phyloP scores from a whole-genome alignment of 2,329 filamentous ascomycete species.

The Graphilbum fragrans region DNA sequence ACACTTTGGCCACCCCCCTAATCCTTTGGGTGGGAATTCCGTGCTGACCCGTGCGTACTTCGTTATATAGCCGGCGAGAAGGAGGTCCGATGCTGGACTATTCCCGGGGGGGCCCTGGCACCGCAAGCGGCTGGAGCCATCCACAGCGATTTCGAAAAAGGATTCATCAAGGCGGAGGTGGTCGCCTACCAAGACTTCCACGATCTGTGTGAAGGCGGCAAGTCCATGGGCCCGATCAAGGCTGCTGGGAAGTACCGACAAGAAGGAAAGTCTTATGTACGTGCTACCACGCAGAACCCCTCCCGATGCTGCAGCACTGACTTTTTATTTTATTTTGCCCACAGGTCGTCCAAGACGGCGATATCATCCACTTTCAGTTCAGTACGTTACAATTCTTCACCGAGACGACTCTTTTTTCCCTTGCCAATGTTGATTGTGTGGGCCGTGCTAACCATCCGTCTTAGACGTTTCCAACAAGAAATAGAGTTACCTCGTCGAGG shows the following conservation, averaged over 20 bases:
- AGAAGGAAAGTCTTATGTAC: slow-evolving; percentile 30
- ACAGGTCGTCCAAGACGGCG: slow-evolving; percentile 28
- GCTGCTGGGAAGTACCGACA: slow-evolving; percentile 31
- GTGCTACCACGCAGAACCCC: slow-evolving; percentile 1
- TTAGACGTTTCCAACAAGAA: slow-evolving; percentile 7
- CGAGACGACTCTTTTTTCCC: background rate
- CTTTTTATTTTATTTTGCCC: background rate
- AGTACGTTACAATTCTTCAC: slow-evolving; percentile 18
- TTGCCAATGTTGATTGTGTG: background rate
- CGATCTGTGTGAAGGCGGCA: slow-evolving; percentile 27
- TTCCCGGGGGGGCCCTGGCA: slow-evolving; percentile 87
- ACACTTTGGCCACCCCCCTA: no score
- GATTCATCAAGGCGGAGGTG: slow-evolving; percentile 56
- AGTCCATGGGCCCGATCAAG: slow-evolving; percentile 32
- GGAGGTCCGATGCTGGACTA: slow-evolving; percentile 31
- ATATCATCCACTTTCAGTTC: slow-evolving; percentile 31
- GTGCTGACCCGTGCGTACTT: no score
- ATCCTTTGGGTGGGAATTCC: no score
- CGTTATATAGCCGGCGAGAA: slow-evolving; percentile 25
- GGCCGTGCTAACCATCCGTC: background rate
- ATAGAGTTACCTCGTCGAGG: slow-evolving; percentile 1
- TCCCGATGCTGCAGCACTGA: no score
- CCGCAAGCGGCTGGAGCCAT: slow-evolving; percentile 95
- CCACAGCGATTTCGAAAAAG: slow-evolving; percentile 97
- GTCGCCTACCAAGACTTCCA: slow-evolving; percentile 32